Conservation (phyloP, 2,329 filamentous ascomycete species). For the Neurospora sp. region DNA sequence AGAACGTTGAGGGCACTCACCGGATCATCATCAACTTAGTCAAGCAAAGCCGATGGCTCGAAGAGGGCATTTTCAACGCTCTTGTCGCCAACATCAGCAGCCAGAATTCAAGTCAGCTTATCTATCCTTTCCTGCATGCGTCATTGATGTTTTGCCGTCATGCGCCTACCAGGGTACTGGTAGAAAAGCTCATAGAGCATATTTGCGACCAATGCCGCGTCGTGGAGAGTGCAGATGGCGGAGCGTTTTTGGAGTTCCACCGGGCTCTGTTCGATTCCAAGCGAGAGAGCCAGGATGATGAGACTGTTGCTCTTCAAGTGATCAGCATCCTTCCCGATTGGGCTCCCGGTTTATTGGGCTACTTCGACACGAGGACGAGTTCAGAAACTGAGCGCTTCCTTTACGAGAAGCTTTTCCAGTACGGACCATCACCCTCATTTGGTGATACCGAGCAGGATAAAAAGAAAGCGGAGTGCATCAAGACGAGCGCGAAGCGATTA, state of each 20-base stretch:
- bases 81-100: conserved; percentile 45
- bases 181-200: conserved; percentile 32
- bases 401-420: conserved; percentile 31
- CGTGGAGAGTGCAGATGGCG: conserved; percentile 38
- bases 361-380: conserved; percentile 34
- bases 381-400: conserved; percentile 34
- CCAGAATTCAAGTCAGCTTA: conserved; percentile 34
- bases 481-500: conserved; percentile 28
- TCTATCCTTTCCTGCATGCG: conserved; percentile 49
- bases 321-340: conserved; percentile 29
- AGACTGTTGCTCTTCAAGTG: conserved; percentile 3
- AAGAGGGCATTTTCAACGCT: conserved; percentile 41
- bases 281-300: conserved; percentile 19
- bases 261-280: conserved; percentile 24
- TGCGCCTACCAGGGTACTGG: conserved; percentile 25
- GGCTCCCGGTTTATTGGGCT: conserved; percentile 41
- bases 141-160: conserved; percentile 38
- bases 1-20: conserved; percentile 41
- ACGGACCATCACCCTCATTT: conserved; percentile 21
- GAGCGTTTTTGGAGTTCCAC: conserved; percentile 38
- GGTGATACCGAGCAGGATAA: conserved; percentile 23
- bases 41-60: conserved; percentile 39
- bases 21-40: conserved; percentile 50
- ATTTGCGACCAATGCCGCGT: conserved; percentile 33
- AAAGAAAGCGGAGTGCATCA: conserved; percentile 22